Evolutionary conservation across 768 basidiomycete genomes (phyloP), one percentile per base, ranked within the genome.

Genomic region (Pleurotus ostreatus): DNA sequence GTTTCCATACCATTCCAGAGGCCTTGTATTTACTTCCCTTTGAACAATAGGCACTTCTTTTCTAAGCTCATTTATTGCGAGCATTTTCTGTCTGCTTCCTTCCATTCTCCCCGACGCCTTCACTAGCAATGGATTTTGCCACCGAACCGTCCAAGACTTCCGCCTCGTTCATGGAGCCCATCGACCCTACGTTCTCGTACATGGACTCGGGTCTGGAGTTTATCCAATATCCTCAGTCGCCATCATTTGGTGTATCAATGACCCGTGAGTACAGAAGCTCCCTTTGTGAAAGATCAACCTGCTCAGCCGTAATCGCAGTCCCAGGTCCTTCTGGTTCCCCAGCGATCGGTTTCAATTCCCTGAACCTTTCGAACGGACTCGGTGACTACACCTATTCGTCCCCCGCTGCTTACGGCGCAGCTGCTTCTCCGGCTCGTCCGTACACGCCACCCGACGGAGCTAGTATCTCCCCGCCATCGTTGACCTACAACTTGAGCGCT

Each of bases 381-480:
- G 74, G 74, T 57, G 77, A 77, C 57, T 78, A 80, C 74, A 77
- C 76, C 58, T 83, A 82, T 71, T 76, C 81, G 53, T 80, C 81
- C 68, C 71, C 78, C 57, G 77, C 75, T 18, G 71, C 77, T 43
- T 67, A 73, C 16, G 74, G 84, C 55, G 51, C 51, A 11, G 74
- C 76, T 49, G 71, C 78, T 57, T 83, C 85, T 63, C 79, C 82
- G 49, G 72, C 73, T 61, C 86, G 86, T 60, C 81, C 86, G 18
- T 89, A 78, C 76, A 85, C 85, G n/a, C 87, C 88, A 44, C 75
- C 85, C 26, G 81, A 85, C 60, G 72, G 71, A 53, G 76, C 71
- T 55, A 78, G 80, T 69, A 83, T 90, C 61, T 87, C 85, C 40
- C 86, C 88, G 15, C 87, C 86, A 40, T 79, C 86, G 48, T 80